phyloP scores from a whole-genome alignment of 805 yeast genomes.

The Pichia thaimueangensis region DNA sequence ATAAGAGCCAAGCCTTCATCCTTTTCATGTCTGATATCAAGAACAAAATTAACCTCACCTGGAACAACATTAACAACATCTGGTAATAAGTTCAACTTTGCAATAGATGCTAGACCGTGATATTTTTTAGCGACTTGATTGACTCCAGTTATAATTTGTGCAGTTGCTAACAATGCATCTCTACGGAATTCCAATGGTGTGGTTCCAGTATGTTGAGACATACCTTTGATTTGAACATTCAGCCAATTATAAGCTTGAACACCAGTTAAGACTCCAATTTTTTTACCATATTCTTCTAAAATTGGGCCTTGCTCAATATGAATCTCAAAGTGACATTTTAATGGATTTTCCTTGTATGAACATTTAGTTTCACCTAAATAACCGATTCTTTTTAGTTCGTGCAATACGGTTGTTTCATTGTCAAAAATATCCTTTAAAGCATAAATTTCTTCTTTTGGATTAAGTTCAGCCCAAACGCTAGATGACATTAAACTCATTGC shows the following conservation, averaged over 20 bases:
- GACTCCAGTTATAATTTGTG: slow-evolving; percentile 50
- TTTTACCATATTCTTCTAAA: slow-evolving; percentile 47
- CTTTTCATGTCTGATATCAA: slow-evolving; percentile 53
- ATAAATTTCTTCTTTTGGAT: slow-evolving; percentile 43
- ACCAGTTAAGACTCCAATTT: slow-evolving; percentile 60
- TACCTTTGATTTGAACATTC: slow-evolving; percentile 50
- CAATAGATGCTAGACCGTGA: slow-evolving; percentile 53
- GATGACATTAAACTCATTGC: slow-evolving; percentile 65
- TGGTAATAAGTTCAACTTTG: slow-evolving; percentile 51
- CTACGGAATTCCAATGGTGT: slow-evolving; percentile 57
- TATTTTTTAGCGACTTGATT: slow-evolving; percentile 47
- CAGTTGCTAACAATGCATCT: slow-evolving; percentile 55
- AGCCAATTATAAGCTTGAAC: slow-evolving; percentile 65
- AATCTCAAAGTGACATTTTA: slow-evolving; percentile 65
- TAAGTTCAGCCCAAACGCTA: slow-evolving; percentile 57
- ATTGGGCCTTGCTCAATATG: slow-evolving; percentile 78
- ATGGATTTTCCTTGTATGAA: slow-evolving; percentile 42
- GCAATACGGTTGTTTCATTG: slow-evolving; percentile 40
- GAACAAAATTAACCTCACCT: slow-evolving; percentile 48
- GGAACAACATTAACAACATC: slow-evolving; percentile 66
- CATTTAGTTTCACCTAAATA: slow-evolving; percentile 50
- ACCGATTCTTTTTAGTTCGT: slow-evolving; percentile 56
- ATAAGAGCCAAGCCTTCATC: slow-evolving; percentile 38
- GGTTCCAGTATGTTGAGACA: slow-evolving; percentile 69
- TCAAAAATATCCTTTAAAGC: slow-evolving; percentile 49